A percentile compares a stretch with the other conserved stretches of the same genome.
Conservation (phyloP, 2,329 filamentous ascomycete species). For the Atkinsonella texensis region DNA sequence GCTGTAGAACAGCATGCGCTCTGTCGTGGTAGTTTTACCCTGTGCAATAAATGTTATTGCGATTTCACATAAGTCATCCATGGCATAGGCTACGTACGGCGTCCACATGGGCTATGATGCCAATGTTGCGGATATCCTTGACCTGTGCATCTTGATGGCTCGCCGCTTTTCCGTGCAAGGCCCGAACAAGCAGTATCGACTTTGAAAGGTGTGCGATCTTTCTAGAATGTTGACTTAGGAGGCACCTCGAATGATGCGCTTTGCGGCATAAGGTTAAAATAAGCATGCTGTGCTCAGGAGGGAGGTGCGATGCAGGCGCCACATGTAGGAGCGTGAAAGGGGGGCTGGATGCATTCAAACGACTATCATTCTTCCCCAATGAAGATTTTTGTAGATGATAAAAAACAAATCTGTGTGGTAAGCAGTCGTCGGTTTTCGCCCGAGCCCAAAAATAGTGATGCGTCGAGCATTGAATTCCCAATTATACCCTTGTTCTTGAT, state of each 20-base stretch:
- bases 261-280: constrained; percentile 7
- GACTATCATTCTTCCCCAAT: too few species aligned
- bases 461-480: background rate
- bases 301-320: background rate
- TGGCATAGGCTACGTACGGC: constrained; percentile 38
- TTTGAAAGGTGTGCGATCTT: background rate
- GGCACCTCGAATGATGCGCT: background rate
- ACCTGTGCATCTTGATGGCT: constrained; percentile 16
- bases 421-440: too few species aligned
- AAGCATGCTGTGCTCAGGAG: constrained; percentile 8
- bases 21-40: constrained; percentile 96
- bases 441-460: background rate
- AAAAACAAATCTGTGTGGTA: too few species aligned
- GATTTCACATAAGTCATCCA: background rate
- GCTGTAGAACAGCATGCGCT: constrained; percentile 97
- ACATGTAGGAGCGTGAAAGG: background rate
- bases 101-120: constrained; percentile 98
- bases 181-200: background rate
- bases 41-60: constrained; percentile 16
- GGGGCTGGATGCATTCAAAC: too few species aligned
- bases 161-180: constrained; percentile 6
- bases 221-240: background rate
- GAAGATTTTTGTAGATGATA: too few species aligned
- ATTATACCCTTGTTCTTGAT: background rate
- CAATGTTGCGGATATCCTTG: constrained; percentile 74